Base-by-base conservation (phyloP, 768 basidiomycete species). In the Artomyces pyxidatus region DNA sequence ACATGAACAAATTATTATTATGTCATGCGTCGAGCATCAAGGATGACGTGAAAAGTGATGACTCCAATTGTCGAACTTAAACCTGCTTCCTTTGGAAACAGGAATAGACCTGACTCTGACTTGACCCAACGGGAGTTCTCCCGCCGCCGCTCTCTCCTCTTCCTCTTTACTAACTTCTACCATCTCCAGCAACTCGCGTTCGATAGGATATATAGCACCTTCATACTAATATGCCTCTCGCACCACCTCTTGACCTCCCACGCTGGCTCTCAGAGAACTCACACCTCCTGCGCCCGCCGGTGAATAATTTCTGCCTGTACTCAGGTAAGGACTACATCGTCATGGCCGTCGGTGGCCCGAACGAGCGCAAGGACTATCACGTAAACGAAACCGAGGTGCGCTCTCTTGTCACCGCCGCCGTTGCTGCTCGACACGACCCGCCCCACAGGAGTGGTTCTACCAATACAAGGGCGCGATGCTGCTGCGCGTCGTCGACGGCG, bases 261-360 rank as follows among this genome's bases (percentile, higher is more conserved):
- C 80, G 80, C 63, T 97, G 96, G 96, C 75, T 99, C 38, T 68
- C 70, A 3, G 80, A 90, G 59, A 97, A 97, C 57, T 67, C 69
- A 19, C 77, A 93, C 54, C 73, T 85, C 2, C 74, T 98, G 25
- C 75, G 85, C 62, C 95, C 95, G 2, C 94, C 95, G 0, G 90
- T 99, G 40, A 93, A 92, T 73, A 90, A 94, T 64, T 93, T 80
- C 54, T 89, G 88, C 62, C 61, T 91, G 48, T 90, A 86, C 64
- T 75, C 78, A 45, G 90, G 89, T 30, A 72, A 74, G 23, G 93
- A 98, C 63, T 95, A 86, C 60, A 78, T 88, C 37, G 83, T 95
- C n/a, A 98, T 99, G 95, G 89, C 77, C 6, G 82, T 98, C 21
- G 94, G 96, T 8, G 96, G 95, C 0, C 95, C 95, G 0, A 99